Evolutionary conservation across 1,284 basidiomycete genomes (phyloP).

Genomic region (Mycena sp.): DNA sequence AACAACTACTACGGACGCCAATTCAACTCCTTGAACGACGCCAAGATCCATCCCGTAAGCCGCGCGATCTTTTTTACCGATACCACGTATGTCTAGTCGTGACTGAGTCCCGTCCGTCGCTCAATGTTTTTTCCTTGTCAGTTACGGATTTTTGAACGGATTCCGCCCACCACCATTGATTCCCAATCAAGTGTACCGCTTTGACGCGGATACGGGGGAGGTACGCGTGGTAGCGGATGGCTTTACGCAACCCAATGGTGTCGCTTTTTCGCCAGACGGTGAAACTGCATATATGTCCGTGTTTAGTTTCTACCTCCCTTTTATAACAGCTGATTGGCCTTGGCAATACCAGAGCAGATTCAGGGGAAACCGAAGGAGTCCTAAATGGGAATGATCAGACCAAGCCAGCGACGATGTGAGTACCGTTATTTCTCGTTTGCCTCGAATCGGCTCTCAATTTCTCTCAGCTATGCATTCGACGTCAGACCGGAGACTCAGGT

Average conservation of each 20-base stretch:
- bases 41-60: conserved; percentile 72
- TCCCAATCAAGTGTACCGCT: conserved; percentile 53
- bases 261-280: conserved; percentile 67
- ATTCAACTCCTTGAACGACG: conserved; percentile 85
- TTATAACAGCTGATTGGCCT: background rate
- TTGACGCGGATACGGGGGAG: conserved; percentile 61
- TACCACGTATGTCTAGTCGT: conserved; percentile 54
- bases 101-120: background rate
- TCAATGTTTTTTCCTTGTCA: conserved; percentile 33
- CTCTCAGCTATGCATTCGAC: conserved; percentile 46
- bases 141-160: conserved; percentile 68
- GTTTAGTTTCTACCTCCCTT: conserved; percentile 26
- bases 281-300: conserved; percentile 62
- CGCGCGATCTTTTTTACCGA: conserved; percentile 79
- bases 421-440: too few relatives aligned
- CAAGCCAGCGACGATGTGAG: conserved; percentile 51
- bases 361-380: conserved; percentile 44
- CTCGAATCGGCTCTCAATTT: too few relatives aligned
- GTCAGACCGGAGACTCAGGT: conserved; percentile 55
- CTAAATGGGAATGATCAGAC: conserved; percentile 57
- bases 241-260: conserved; percentile 58
- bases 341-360: conserved; percentile 54
- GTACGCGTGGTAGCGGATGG: conserved; percentile 69
- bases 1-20: conserved; percentile 81
- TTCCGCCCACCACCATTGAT: conserved; percentile 62